Conservation (phyloP, 2,329 filamentous ascomycete genomes). For the Fusarium verticillioides region DNA sequence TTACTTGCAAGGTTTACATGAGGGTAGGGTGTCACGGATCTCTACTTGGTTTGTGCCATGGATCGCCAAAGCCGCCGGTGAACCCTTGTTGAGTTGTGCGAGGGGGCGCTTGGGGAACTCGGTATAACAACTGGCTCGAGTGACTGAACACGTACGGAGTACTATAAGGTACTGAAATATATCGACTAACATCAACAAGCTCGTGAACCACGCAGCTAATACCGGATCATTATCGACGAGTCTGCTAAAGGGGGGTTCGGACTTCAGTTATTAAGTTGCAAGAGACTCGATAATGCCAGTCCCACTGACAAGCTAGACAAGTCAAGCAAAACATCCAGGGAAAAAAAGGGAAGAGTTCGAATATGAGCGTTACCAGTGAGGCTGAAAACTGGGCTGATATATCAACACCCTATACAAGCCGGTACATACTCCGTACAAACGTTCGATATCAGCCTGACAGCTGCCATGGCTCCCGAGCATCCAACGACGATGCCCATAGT, state of each 20-base stretch:
- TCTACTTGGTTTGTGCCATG: slow-evolving; percentile 36
- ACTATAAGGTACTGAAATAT: neutral
- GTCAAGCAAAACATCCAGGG: neutral
- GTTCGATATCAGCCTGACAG: neutral
- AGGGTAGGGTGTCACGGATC: slow-evolving; percentile 39
- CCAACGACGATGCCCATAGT: neutral
- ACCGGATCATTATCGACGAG: neutral
- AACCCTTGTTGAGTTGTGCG: slow-evolving; percentile 25
- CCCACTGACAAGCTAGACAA: neutral
- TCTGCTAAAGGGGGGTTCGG: neutral
- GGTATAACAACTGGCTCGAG: neutral
- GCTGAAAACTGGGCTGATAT: slow-evolving; percentile 11
- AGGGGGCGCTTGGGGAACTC: slow-evolving; percentile 6
- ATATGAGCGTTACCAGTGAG: slow-evolving; percentile 2
- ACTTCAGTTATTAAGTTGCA: neutral
- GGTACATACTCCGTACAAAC: neutral
- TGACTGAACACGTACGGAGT: neutral
- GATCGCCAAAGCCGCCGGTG: slow-evolving; percentile 18
- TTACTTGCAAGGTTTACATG: slow-evolving; percentile 9
- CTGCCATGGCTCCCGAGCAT: neutral
- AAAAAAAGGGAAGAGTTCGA: neutral
- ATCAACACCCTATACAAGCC: slow-evolving; percentile 2
- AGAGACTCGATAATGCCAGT: neutral
- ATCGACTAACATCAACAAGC: neutral
- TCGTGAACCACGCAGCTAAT: neutral